Base-by-base conservation (phyloP, 192 early-diverging fungal genomes). In the Podila verticillata region DNA sequence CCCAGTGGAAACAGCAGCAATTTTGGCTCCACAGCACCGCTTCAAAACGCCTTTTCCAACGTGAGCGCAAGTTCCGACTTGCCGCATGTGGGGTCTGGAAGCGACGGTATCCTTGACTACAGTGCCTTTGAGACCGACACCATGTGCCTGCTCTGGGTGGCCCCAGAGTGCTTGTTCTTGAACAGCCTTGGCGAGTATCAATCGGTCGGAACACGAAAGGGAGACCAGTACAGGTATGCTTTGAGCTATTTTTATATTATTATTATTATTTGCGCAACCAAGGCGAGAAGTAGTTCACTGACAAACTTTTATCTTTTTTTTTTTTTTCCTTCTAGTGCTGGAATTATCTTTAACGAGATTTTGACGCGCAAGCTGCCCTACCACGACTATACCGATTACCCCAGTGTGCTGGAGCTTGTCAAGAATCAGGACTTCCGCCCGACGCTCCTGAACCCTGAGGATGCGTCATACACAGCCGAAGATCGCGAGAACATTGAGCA, bases 261-360 rank as follows among this genome's bases (percentile, higher is more conserved):
- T n/a, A n/a, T 9, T 24, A 26, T 12, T 3, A 8, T 26, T 26
- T 54, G 51, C 19, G 5, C 24, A 8, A 7, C 24, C 20, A 7
- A 19, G 6, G n/a, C 51, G 8, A 22, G 24, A 26, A 6, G 51
- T 54, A 47, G 7, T 0, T 30, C 26, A 12, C 58, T 48, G 48
- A 39, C 13, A 39, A 39, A 39, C 12, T 12, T 32, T 56, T 68
- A 28, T 30, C 9, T 60, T 20, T 29, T 26, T 61, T 58, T 31
- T 10, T 13, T 62, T 32, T 56, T 20, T 26, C 17, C 63, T 10
- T 49, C 44, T 51, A 84, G 82, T 30, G 84, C 82, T 26, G 84
- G 84, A 32, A 58, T 86, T 26, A 81, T 86, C 36, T 82, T 86
- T 17, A 86, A 86, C 44, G 84, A 86, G 66, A 83, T 86, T 13